phyloP scores from a whole-genome alignment of 345 rosid species.

The Eucalyptus lansdowneana region DNA sequence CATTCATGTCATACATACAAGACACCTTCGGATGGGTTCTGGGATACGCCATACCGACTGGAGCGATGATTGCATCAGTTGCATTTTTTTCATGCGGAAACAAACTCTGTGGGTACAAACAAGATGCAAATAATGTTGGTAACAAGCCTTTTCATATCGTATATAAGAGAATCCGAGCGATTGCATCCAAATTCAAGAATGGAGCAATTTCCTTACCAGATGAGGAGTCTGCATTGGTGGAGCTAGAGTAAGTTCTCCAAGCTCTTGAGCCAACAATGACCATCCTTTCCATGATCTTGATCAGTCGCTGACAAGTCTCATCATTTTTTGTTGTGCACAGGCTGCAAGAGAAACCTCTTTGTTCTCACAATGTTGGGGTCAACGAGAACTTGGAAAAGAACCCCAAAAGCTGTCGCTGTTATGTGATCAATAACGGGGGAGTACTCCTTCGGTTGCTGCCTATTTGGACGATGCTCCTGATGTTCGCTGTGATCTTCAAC shows the following conservation, averaged over 20 bases:
- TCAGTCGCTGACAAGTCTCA: background rate
- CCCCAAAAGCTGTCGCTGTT: background rate
- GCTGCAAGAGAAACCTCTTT: constrained; percentile 77
- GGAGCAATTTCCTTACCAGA: constrained; percentile 19
- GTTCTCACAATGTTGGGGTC: constrained; percentile 7
- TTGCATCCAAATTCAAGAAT: constrained; percentile 3
- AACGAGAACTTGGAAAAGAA: background rate
- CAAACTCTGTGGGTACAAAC: constrained; percentile 29
- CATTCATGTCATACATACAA: constrained; percentile 75
- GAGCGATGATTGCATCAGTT: constrained; percentile 51
- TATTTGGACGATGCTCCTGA: constrained; percentile 81
- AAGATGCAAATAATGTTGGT: background rate
- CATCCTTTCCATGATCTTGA: background rate
- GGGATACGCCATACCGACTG: constrained; percentile 75
- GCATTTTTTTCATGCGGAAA: constrained; percentile 47
- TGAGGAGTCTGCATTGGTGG: constrained; percentile 25
- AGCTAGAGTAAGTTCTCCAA: constrained; percentile 65
- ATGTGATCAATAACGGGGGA: constrained; percentile 22
- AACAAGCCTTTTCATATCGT: constrained; percentile 9
- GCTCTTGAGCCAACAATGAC: background rate
- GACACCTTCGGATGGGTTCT: constrained; percentile 89
- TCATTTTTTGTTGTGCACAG: constrained; percentile 13
- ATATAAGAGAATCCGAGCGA: constrained; percentile 19
- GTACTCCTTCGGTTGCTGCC: constrained; percentile 53
- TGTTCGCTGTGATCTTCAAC: constrained; percentile 84